A percentile compares a stretch with the other conserved stretches of the same genome.
Conservation (phyloP, 805 yeast species). For the Nakazawaea pomicola region DNA sequence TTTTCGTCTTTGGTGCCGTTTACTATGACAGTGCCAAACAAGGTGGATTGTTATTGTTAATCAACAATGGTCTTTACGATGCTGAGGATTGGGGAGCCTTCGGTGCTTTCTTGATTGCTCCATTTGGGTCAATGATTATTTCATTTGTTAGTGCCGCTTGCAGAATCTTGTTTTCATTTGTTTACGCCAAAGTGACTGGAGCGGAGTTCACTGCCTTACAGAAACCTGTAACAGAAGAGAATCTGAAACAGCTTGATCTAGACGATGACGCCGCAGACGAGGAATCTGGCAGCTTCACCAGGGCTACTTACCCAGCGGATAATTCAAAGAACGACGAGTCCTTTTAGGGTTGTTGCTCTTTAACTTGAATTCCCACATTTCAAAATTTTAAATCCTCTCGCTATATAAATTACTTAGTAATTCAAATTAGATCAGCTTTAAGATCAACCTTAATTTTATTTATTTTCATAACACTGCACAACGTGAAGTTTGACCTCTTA, state of each 20-base stretch:
- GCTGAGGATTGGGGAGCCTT: slow-evolving; percentile 87
- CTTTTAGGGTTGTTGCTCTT: neutral
- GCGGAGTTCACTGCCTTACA: slow-evolving; percentile 41
- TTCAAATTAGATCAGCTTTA: too few relatives aligned
- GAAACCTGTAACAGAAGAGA: slow-evolving; percentile 19
- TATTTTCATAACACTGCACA: too few relatives aligned
- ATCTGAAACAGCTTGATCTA: neutral
- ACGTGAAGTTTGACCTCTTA: too few relatives aligned
- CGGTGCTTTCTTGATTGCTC: slow-evolving; percentile 92
- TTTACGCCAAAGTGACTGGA: slow-evolving; percentile 30
- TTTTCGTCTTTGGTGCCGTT: slow-evolving; percentile 78
- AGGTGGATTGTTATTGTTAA: slow-evolving; percentile 71
- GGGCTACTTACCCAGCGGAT: neutral
- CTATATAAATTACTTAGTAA: too few relatives aligned
- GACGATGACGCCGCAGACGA: neutral
- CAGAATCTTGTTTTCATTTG: slow-evolving; percentile 34
- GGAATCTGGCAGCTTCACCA: neutral
- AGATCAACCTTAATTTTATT: too few relatives aligned
- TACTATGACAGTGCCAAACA: slow-evolving; percentile 68
- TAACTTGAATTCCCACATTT: too few relatives aligned
- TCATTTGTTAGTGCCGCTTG: slow-evolving; percentile 46
- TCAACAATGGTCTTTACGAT: slow-evolving; percentile 76
- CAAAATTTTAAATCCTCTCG: too few relatives aligned
- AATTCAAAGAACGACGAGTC: neutral
- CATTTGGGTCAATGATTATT: slow-evolving; percentile 67